Evolutionary conservation across 1,284 basidiomycete genomes (phyloP), one percentile per base, ranked within the genome.

Genomic region (Malassezia nana): DNA sequence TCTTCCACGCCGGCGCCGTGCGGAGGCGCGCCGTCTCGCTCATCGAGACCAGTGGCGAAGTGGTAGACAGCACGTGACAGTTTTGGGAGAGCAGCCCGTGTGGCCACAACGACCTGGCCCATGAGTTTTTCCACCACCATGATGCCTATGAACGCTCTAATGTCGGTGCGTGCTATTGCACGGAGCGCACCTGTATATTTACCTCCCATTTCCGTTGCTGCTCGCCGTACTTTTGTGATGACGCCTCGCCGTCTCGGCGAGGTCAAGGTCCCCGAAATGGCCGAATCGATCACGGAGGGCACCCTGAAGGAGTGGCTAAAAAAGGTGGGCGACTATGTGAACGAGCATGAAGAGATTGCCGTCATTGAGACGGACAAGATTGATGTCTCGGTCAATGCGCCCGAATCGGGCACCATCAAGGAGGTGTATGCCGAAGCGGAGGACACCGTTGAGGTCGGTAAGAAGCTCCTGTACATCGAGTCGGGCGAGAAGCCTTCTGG

Each of bases 321-420:
- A 79, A 83, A 91, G 77, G 84, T 87, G 46, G 92, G 92, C 39
- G 92, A 98, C 74, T 82, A 79, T 59, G 90, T 98, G 57, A 82
- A 84, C 74, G 84, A 81, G 38, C 89, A 95, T 75, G 92, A 98
- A 78, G 92, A 98, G 78, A 81, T 98, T 52, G 92, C 90, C 24
- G 92, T 89, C 43, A 96, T 98, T 65, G 92, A 98, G 79, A 98
- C 92, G 12, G 92, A 98, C 81, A 96, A 96, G 85, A 96, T 96
- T 67, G 92, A 98, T 75, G 89, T 98, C 40, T 86, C 89, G 8
- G 92, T 98, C 58, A 98, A 96, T 75, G 88, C 92, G 10, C 87
- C 92, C 15, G 79, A 82, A 67, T 81, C 89, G 9, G 92, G 92
- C 26, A 91, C 81, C 54, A 90, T 98, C 65, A 81, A 84, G 20